phyloP scores from a whole-genome alignment of 2,329 filamentous ascomycete species.

The Phoma sp. region DNA sequence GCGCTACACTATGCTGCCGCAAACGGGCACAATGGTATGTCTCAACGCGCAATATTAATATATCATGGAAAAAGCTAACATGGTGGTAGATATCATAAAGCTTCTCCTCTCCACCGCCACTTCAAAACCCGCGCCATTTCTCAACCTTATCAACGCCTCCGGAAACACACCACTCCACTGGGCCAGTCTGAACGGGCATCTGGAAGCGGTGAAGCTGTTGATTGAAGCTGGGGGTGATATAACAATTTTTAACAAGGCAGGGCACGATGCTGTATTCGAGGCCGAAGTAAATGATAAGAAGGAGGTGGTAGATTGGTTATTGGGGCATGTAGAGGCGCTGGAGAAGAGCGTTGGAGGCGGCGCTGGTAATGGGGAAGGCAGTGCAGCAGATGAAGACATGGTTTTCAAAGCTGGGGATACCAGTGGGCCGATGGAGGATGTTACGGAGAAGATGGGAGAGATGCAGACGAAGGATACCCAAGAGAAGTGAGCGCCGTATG shows the following conservation, averaged over 20 bases:
- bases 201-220: conserved; percentile 79
- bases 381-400: conserved; percentile 23
- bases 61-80: conserved; percentile 25
- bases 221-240: conserved; percentile 80
- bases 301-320: conserved; percentile 57
- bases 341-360: conserved; percentile 49
- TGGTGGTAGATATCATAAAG: conserved; percentile 42
- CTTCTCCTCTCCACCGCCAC: conserved; percentile 48
- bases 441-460: conserved; percentile 43
- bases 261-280: conserved; percentile 69
- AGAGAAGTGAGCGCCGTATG: conserved; percentile 3
- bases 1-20: conserved; percentile 89
- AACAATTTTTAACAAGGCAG: conserved; percentile 79
- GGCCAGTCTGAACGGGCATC: conserved; percentile 88
- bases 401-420: conserved; percentile 20
- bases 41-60: not conserved
- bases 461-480: conserved; percentile 33
- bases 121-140: conserved; percentile 51
- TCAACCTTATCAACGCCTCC: conserved; percentile 76
- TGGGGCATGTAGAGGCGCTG: conserved; percentile 55
- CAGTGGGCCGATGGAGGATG: conserved; percentile 35
- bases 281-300: conserved; percentile 59
- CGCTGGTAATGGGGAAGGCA: conserved; percentile 35
- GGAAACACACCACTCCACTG: conserved; percentile 95
- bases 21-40: conserved; percentile 80